These are phyloP conservation scores for Aspergillus caelatus DNA, from an alignment of 2,329 filamentous ascomycete genomes.

Conservation along the genomic window DNA sequence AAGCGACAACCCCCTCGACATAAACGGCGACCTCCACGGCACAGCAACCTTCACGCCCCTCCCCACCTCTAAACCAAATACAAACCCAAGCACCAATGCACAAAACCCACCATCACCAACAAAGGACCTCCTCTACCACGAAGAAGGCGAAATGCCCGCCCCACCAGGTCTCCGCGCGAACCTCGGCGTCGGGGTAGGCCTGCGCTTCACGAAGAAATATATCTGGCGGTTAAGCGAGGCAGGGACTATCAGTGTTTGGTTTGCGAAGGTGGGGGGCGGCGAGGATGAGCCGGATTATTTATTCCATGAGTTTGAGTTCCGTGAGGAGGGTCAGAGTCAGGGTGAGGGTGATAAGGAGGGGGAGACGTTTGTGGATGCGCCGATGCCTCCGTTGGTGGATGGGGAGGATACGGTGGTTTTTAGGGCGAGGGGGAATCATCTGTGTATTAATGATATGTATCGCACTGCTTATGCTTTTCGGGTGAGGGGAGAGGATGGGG, in stretches of 20 bases:
- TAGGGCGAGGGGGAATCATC: slow-evolving; percentile 44
- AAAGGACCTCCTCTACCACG: slow-evolving; percentile 43
- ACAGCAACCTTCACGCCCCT: slow-evolving; percentile 41
- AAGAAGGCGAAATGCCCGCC: slow-evolving; percentile 45
- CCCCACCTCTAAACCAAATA: neutral
- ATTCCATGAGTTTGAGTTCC: slow-evolving; percentile 47
- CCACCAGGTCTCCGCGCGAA: slow-evolving; percentile 3
- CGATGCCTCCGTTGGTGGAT: slow-evolving; percentile 23
- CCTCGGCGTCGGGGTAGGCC: slow-evolving; percentile 19
- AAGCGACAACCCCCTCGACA: slow-evolving; percentile 44
- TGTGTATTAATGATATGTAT: slow-evolving; percentile 52
- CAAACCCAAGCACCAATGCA: neutral
- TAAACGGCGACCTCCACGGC: slow-evolving; percentile 45
- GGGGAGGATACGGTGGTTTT: slow-evolving; percentile 31
- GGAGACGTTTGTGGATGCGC: slow-evolving; percentile 27
- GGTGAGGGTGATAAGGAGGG: neutral
- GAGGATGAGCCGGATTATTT: slow-evolving; percentile 44
- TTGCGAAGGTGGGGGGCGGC: slow-evolving; percentile 39
- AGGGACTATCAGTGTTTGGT: slow-evolving; percentile 46
- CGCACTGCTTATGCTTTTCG: slow-evolving; percentile 48
- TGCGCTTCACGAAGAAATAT: slow-evolving; percentile 47
- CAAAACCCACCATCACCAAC: slow-evolving; percentile 8
- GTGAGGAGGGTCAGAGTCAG: slow-evolving; percentile 10
- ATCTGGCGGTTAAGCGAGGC: slow-evolving; percentile 43
- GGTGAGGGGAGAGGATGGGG: slow-evolving; percentile 30